Evolutionary conservation across 139 green algal genomes (phyloP).

Genomic region (Chlamydomonas incerta): DNA sequence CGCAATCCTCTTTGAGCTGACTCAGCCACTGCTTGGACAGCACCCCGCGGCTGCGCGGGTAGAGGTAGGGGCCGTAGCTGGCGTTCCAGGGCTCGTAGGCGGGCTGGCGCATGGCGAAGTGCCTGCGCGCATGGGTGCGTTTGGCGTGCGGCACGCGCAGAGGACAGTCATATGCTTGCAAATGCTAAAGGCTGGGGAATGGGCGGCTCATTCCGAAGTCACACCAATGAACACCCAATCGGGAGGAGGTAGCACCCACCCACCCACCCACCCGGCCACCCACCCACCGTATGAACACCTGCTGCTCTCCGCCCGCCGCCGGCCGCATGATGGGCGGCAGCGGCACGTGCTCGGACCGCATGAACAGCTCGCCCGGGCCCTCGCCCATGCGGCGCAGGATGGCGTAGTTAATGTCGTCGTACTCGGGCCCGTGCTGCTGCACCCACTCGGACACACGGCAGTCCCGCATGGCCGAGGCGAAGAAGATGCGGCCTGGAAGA

Average conservation of each 20-base stretch:
- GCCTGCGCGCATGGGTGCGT: neutral
- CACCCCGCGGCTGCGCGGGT: neutral
- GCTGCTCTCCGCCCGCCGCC: neutral
- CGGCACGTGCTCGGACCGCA: neutral
- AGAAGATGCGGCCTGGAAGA: constrained; percentile 14
- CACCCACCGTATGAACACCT: neutral
- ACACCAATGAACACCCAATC: too few species aligned
- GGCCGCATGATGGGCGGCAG: neutral
- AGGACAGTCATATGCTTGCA: too few species aligned
- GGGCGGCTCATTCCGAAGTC: too few species aligned
- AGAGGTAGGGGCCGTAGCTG: constrained; percentile 1
- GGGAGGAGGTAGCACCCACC: too few species aligned
- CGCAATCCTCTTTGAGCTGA: constrained; percentile 10
- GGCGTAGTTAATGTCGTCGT: neutral
- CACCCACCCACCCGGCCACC: too few species aligned
- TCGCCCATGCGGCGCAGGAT: neutral
- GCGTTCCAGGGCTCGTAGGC: constrained; percentile 9
- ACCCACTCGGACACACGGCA: neutral
- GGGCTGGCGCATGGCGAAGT: constrained; percentile 9
- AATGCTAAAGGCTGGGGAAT: too few species aligned
- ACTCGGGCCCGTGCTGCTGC: neutral
- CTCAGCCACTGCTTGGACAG: neutral
- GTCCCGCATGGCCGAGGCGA: constrained; percentile 1
- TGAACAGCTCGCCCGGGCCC: neutral
- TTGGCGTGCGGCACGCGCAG: too few species aligned